Percentiles rank a stretch among this genome's conserved stretches.
phyloP scores from a whole-genome alignment of 805 yeast genomes.

The Candida khao-thaluensis region DNA sequence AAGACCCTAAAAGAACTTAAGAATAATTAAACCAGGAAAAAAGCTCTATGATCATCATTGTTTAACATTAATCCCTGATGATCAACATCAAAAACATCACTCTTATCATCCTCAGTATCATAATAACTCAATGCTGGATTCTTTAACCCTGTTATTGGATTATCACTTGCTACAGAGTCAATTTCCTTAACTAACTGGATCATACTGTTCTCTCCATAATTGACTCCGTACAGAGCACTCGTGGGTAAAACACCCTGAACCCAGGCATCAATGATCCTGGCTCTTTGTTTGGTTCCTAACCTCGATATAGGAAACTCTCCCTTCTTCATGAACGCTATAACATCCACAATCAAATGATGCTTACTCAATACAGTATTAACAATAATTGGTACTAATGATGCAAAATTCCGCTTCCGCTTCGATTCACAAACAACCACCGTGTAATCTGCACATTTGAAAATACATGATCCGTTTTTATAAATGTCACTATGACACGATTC shows the following conservation, averaged over 20 bases:
- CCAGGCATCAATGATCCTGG: conserved; percentile 58
- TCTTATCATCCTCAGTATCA: conserved; percentile 24
- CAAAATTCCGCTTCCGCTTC: conserved; percentile 47
- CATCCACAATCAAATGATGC: conserved; percentile 80
- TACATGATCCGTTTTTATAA: conserved; percentile 59
- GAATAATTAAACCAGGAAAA: conserved; percentile 14
- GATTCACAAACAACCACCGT: conserved; percentile 73
- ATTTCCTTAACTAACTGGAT: conserved; percentile 58
- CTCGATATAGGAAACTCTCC: conserved; percentile 68
- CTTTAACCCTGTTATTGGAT: conserved; percentile 38
- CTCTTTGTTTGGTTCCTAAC: conserved; percentile 74
- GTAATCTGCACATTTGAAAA: conserved; percentile 80
- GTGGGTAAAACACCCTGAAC: conserved; percentile 46
- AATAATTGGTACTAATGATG: conserved; percentile 80
- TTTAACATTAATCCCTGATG: conserved; percentile 33
- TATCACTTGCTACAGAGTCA: conserved; percentile 40
- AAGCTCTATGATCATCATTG: conserved; percentile 15
- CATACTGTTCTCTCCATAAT: conserved; percentile 66
- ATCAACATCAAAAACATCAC: conserved; percentile 32
- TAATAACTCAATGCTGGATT: conserved; percentile 45
- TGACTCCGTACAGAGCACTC: conserved; percentile 46
- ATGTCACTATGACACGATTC: conserved; percentile 51
- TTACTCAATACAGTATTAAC: conserved; percentile 74
- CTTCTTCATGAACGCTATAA: conserved; percentile 72
- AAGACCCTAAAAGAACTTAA: too few relatives aligned